These are phyloP conservation scores for Pseudocercospora vitis DNA, from an alignment of 2,329 filamentous ascomycete genomes.

Conservation along the genomic window DNA sequence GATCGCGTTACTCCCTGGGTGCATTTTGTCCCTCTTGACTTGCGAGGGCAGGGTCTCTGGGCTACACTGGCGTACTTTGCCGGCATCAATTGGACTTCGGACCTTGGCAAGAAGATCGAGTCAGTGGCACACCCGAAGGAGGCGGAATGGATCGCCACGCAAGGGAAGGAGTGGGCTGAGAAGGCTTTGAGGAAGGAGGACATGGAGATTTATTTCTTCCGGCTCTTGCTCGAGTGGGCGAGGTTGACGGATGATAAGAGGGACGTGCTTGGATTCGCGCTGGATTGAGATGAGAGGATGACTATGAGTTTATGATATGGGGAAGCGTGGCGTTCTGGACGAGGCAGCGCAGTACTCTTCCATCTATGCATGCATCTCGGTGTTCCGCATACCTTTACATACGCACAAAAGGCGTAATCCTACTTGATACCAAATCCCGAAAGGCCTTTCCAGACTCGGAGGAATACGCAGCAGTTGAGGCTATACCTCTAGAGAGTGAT, in stretches of 20 bases:
- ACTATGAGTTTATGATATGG: too few species aligned
- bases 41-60: constrained; percentile 71
- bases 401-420: too few species aligned
- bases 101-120: constrained; percentile 41
- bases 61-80: constrained; percentile 73
- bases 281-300: neutral
- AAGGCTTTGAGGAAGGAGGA: constrained; percentile 67
- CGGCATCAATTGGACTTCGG: constrained; percentile 54
- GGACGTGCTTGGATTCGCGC: constrained; percentile 45
- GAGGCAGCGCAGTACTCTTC: too few species aligned
- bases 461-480: too few species aligned
- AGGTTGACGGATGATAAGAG: constrained; percentile 64
- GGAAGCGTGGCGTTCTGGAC: too few species aligned
- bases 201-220: constrained; percentile 78
- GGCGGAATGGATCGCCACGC: constrained; percentile 64
- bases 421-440: too few species aligned
- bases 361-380: too few species aligned
- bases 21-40: constrained; percentile 77
- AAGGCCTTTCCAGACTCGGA: too few species aligned
- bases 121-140: constrained; percentile 45
- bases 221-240: constrained; percentile 75
- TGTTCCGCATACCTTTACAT: too few species aligned
- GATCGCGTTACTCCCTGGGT: constrained; percentile 72
- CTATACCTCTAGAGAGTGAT: too few species aligned
- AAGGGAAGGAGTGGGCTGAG: constrained; percentile 65